Evolutionary conservation across 495 filamentous ascomycete species (phyloP), one percentile per base, ranked within the genome.

Genomic region (Trichoderma asperelloides): DNA sequence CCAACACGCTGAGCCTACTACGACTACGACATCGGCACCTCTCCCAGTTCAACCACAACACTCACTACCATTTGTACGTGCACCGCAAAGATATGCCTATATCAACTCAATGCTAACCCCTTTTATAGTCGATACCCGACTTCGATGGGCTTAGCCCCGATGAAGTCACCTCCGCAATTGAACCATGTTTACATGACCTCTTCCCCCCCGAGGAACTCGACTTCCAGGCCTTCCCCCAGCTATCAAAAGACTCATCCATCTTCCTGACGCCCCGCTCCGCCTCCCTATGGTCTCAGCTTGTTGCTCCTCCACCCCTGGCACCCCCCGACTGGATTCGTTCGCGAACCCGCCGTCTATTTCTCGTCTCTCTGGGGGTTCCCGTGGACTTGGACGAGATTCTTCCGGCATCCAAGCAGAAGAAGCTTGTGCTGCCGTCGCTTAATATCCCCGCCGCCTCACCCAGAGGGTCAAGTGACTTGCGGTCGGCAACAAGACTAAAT

Each of bases 291-390:
- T 91, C 92, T 37, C 96, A 99, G 78, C 88, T 99, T 39, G 90
- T 96, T 21, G 93, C 94, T 2, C 94, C 95, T 25, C 95, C 95
- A 0, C 93, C 95, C 3, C 86, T 98, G 33, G 93, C 96, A 74
- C 96, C 95, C 1, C 94, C 96, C 0, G 94, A 99, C 77, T 99
- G 95, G 95, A 92, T 96, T 68, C 92, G 96, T 67, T 96, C 91
- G 63, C 92, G 94, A 64, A 98, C 97, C 73, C 91, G 95, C 65
- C 90, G 95, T 12, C 86, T 98, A 47, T 99, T 99, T 77, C 86
- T 99, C 41, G 95, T 99, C 47, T 96, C 91, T 13, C 85, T 99
- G 4, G 95, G 95, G 18, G 95, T 99, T 1, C 95, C 95, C 6
- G 89, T 99, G 62, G 95, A 99, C 71, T 83, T 99, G 2, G 95